These are phyloP conservation scores for Fusarium sp. DNA, from an alignment of 2,329 filamentous ascomycete species.

Conservation along the genomic window DNA sequence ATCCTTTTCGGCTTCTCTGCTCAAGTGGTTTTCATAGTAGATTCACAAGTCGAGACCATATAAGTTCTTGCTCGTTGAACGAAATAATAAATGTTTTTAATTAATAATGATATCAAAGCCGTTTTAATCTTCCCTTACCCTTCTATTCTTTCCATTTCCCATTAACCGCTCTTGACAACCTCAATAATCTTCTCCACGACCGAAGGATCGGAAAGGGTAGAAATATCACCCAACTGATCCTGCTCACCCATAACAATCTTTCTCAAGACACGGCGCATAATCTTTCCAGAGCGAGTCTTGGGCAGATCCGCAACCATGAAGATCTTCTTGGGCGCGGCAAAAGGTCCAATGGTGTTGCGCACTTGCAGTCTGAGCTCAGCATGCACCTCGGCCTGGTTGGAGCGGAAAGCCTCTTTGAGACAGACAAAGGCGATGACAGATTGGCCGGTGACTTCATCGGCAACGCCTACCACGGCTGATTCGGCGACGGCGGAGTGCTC, in stretches of 20 bases:
- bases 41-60: not conserved
- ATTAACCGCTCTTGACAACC: constrained; percentile 24
- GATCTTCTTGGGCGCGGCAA: constrained; percentile 90
- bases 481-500: constrained; percentile 89
- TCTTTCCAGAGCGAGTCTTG: constrained; percentile 95
- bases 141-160: not conserved
- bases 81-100: not conserved
- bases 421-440: constrained; percentile 93
- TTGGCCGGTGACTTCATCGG: constrained; percentile 91
- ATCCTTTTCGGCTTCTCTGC: fast-evolving
- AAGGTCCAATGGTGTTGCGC: constrained; percentile 91
- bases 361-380: constrained; percentile 92
- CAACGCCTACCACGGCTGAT: constrained; percentile 89
- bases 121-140: not conserved
- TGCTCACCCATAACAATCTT: constrained; percentile 96
- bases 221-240: constrained; percentile 89
- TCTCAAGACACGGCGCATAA: constrained; percentile 91
- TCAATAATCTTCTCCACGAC: constrained; percentile 89
- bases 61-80: not conserved
- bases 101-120: not conserved
- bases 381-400: constrained; percentile 75
- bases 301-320: constrained; percentile 89
- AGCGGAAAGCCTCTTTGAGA: constrained; percentile 66
- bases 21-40: fast-evolving
- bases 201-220: constrained; percentile 87